phyloP scores from a whole-genome alignment of 495 filamentous ascomycete genomes.

The Xanthoparmelia taractica region DNA sequence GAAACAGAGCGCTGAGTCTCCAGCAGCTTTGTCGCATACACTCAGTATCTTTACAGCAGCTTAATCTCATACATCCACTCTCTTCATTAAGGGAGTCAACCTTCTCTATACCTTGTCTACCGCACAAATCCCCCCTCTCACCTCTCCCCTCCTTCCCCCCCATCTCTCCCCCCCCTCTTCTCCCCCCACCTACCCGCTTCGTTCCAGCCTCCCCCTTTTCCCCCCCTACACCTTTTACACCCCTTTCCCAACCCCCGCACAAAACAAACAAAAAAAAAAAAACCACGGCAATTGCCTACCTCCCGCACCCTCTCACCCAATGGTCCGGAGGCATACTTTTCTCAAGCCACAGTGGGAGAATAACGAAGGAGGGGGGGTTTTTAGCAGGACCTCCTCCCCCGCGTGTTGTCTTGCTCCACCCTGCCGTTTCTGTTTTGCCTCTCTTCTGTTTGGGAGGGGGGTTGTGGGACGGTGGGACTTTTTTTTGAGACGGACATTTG shows the following conservation, averaged over 20 bases:
- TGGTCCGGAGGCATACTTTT: conserved; percentile 35
- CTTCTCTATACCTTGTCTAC: too few species aligned
- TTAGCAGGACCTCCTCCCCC: conserved; percentile 37
- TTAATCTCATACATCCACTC: too few species aligned
- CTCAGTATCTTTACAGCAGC: background rate
- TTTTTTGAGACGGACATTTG: conserved; percentile 31
- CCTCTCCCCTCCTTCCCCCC: too few species aligned
- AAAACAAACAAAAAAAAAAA: too few species aligned
- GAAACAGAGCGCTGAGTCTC: background rate
- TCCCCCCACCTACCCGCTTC: too few species aligned
- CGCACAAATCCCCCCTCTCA: too few species aligned
- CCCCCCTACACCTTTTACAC: background rate
- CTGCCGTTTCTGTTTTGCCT: conserved; percentile 23
- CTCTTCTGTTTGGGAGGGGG: too few species aligned
- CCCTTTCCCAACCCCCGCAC: too few species aligned
- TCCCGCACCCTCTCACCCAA: conserved; percentile 27
- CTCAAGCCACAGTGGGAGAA: conserved; percentile 35
- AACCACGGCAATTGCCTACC: conserved; percentile 37
- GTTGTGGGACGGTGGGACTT: conserved; percentile 31
- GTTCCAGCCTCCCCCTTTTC: background rate
- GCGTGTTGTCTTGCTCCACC: conserved; percentile 39
- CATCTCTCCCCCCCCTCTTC: too few species aligned
- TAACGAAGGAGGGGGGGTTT: conserved; percentile 31
- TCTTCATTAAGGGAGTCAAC: too few species aligned
- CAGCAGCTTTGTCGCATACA: background rate